Base-by-base conservation (phyloP, 2,329 filamentous ascomycete species). In the Ramichloridium luteum region DNA sequence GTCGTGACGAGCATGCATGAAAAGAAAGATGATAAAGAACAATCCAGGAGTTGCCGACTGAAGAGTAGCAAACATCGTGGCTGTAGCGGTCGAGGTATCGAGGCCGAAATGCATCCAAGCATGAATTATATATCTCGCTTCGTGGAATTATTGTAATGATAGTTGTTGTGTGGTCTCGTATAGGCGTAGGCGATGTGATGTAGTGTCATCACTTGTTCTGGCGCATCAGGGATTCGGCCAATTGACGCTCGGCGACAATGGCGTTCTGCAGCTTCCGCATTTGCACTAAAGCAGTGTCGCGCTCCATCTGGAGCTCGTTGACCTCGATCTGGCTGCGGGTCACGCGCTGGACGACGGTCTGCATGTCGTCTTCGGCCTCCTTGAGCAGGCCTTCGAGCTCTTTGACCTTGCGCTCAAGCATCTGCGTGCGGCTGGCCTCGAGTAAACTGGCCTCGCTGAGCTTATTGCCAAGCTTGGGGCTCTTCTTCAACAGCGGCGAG, bases 271-370 rank as follows among this genome's bases (percentile, higher is more conserved):
- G 66, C 53, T 66, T 70, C 40, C 74, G 68, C 38, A 82, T 83
- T 55, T 78, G 70, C 39, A 72, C 70, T 46, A 81, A 70, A 13
- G 81, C 80, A 42, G 80, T 75, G 47, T 90, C 82, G 56, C 74
- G 68, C 57, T 80, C 72, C 44, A 74, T 72, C 56, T 86, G 81
- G 36, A 92, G 64, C 51, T 82, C 72, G 49, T 80, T 73, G 35
- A 90, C 82, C 58, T 86, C 80, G 46, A 86, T 81, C 60, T 90
- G 82, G 6, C 81, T 80, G 45, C 67, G 65, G 58, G 83, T 88
- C 77, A 92, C 88, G 41, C 79, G 70, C 38, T 76, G 67, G 5
- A 92, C 80, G 5, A 90, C 82, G 55, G 83, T 76, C 51, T 83
- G 74, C 80, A 90, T 88, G 59, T 88, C 81, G 30, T 64, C 62